These are phyloP conservation scores for Cercophora scortea DNA, from an alignment of 495 filamentous ascomycete species.

Conservation along the genomic window DNA sequence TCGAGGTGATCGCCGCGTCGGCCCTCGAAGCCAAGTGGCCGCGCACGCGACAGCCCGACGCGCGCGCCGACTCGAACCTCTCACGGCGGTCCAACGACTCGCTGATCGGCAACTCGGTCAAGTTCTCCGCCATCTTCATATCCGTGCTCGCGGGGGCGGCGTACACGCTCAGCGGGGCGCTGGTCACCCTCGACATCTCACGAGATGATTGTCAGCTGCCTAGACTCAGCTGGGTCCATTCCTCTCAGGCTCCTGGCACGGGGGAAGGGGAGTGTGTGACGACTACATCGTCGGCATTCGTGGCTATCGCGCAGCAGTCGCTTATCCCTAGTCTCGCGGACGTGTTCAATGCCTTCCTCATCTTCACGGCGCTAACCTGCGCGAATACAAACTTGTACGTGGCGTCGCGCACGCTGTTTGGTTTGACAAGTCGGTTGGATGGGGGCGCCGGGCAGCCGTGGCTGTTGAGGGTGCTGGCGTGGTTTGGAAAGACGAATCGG, in stretches of 20 bases:
- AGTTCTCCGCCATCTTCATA: conserved; percentile 22
- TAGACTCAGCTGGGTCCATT: conserved; percentile 7
- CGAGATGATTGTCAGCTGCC: conserved; percentile 9
- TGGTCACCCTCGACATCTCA: conserved; percentile 8
- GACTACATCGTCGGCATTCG: conserved; percentile 27
- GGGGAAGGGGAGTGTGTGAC: background rate
- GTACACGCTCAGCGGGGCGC: conserved; percentile 19
- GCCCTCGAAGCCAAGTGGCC: conserved; percentile 31
- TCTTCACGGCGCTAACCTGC: conserved; percentile 16
- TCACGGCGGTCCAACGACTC: conserved; percentile 15
- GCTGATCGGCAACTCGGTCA: conserved; percentile 16
- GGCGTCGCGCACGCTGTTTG: conserved; percentile 34
- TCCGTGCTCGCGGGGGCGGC: conserved; percentile 21
- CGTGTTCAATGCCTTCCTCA: conserved; percentile 16
- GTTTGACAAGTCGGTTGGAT: conserved; percentile 24
- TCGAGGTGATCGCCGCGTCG: conserved; percentile 35
- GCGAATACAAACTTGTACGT: conserved; percentile 36
- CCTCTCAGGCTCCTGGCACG: background rate
- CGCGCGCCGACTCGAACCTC: conserved; percentile 19
- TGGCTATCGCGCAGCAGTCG: conserved; percentile 23
- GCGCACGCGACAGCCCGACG: conserved; percentile 14
- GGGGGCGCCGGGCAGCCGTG: conserved; percentile 19
- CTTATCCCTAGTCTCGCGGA: conserved; percentile 3
- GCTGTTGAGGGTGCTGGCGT: conserved; percentile 14
- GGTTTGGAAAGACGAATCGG: conserved; percentile 31